Evolutionary conservation across 1,139 yeast species (phyloP), one percentile per base, ranked within the genome.

Genomic region (Candida neerlandica): DNA sequence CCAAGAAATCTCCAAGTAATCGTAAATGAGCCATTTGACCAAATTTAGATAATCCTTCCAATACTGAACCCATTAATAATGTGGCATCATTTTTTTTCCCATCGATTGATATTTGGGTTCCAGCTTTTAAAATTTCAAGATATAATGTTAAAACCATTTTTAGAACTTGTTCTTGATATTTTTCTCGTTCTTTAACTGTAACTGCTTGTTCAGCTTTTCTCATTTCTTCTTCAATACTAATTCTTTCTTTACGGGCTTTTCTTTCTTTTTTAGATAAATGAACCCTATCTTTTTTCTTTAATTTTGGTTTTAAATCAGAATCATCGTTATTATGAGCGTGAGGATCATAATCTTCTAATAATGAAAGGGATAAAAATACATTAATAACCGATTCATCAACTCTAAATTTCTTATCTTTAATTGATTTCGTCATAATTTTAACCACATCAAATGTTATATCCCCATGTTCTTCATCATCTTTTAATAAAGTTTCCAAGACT

Each of bases 11-110:
- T 27, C 98, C 98, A 58, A 94, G 79, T 48, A 94, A 75, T 57
- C 94, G 98, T 48, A 94, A 83, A 63, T 94, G 94, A 34, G 96
- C 92, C 84, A 92, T 85, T 62, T 86, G 94, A 2, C 98, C 96
- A 64, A 86, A 91, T 63, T 83, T 84, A 1, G 97, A 89, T 51
- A 94, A 71, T 5, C 98, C 98, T 72, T 94, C 98, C 47, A 94
- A 75, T 0, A 94, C 96, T 0, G 94, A 79, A 7, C 96, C 96
- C 77, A 90, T 84, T 49, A 94, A 73, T 15, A 57, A 57, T 19
- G 60, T 58, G n/a, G 81, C 80, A 43, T 82, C 80, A 26, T 82
- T 79, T 42, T 82, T 77, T 27, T 78, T 79, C 11, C 41, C 51
- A 4, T 58, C 61, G 6, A 56, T 47, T 11, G 44, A 39, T 1